phyloP scores from a whole-genome alignment of 768 basidiomycete species.

The Termitomyces sp. region DNA sequence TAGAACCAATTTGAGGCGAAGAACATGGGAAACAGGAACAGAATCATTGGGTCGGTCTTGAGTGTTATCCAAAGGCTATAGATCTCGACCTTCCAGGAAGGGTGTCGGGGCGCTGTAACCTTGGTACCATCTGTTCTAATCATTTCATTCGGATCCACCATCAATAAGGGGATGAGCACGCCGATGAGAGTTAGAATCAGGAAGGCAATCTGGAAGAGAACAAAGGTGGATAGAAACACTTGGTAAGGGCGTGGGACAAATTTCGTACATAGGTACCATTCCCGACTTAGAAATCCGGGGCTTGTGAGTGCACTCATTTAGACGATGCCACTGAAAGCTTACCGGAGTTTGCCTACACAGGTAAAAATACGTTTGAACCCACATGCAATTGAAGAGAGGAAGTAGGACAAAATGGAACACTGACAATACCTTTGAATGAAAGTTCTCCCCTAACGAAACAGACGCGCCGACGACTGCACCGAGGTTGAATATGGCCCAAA shows the following conservation, averaged over 20 bases:
- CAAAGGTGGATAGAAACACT: neutral
- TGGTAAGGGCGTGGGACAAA: neutral
- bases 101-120: slow-evolving; percentile 55
- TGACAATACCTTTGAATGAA: slow-evolving; percentile 48
- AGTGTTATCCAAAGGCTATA: slow-evolving; percentile 64
- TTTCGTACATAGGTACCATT: slow-evolving; percentile 70
- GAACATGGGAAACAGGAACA: slow-evolving; percentile 83
- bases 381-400: neutral
- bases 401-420: slow-evolving; percentile 14
- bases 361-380: neutral
- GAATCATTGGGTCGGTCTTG: slow-evolving; percentile 63
- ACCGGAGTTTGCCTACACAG: slow-evolving; percentile 35
- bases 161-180: slow-evolving; percentile 56
- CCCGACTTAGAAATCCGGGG: slow-evolving; percentile 34
- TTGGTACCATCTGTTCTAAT: slow-evolving; percentile 72
- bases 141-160: slow-evolving; percentile 71
- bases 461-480: slow-evolving; percentile 76
- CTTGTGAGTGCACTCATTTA: neutral
- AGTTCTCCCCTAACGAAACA: slow-evolving; percentile 70
- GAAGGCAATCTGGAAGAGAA: slow-evolving; percentile 59
- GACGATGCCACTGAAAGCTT: slow-evolving; percentile 13
- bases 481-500: slow-evolving; percentile 83
- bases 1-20: slow-evolving; percentile 84
- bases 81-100: slow-evolving; percentile 76
- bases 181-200: slow-evolving; percentile 69